Base-by-base conservation (phyloP, 1,139 yeast genomes). In the Taphrina pruni region DNA sequence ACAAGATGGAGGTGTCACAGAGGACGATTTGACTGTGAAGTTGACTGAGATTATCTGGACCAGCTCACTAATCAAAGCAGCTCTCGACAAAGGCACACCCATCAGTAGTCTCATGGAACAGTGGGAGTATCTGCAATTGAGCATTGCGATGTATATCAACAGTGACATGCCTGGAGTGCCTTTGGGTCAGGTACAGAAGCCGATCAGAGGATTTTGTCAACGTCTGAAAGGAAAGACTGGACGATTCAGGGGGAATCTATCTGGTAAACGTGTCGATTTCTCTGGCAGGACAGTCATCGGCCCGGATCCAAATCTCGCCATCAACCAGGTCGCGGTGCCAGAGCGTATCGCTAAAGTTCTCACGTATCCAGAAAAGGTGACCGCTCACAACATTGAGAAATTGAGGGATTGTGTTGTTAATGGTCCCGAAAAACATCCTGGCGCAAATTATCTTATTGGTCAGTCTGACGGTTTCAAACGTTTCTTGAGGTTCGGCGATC, bases 141-240 rank as follows among this genome's bases (percentile, higher is more conserved):
- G 97, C 0, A 93, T 95, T 68, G 99, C 99, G 56, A 90, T 95
- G 90, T 95, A 95, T 78, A 94, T 95, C 75, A 95, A 95, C 78
- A 91, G 97, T 0, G 99, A 95, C 79, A 88, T 97, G 55, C 84
- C 84, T 0, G 76, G 76, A 20, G 71, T 74, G 74, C 79, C 79
- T 11, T 85, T 87, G 64, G 60, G 61, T 2, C 67, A 64, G 45
- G 67, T 57, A 14, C 61, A 54, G 38, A 86, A 88, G 65, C 98
- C 99, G 17, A 95, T 94, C 71, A 83, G 99, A 77, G 99, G 98
- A 8, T 87, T 95, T 74, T 94, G 99, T 78, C 99, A 95, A 80
- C 87, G 99, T 78, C 83, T 95, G 72, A 95, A 95, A 81, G 99
- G 99, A 79, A 95, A 95, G 76, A 99, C 94, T 79, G 99, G 99